A percentile compares a stretch with the other conserved stretches of the same genome.
Conservation (phyloP, 129 eudicot species). For the Tanacetum coccineum region DNA sequence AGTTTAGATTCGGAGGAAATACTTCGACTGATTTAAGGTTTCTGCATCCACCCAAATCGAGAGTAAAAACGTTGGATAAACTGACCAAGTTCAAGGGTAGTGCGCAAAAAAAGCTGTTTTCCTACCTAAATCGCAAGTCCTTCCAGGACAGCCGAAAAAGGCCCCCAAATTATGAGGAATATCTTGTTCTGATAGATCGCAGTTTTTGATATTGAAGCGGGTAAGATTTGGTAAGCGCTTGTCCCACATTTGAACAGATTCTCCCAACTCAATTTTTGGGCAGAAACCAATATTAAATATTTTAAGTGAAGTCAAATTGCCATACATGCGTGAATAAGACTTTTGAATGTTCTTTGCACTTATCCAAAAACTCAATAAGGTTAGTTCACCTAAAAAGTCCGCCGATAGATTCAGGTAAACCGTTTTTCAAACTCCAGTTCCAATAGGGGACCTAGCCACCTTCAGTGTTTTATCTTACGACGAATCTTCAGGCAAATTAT, state of each 20-base stretch:
- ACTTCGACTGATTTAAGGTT: constrained; percentile 11
- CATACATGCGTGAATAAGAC: constrained; percentile 7
- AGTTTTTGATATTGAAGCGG: constrained; percentile 16
- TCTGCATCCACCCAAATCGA: constrained; percentile 19
- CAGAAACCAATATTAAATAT: constrained; percentile 14
- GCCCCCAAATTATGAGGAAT: constrained; percentile 17
- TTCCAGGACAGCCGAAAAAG: not conserved
- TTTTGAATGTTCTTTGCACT: constrained; percentile 9
- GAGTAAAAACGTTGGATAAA: constrained; percentile 9
- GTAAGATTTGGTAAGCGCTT: constrained; percentile 6
- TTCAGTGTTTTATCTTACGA: constrained; percentile 13
- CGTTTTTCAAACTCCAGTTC: not conserved
- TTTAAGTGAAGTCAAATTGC: constrained; percentile 12
- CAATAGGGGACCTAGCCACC: constrained; percentile 7
- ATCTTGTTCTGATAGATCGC: constrained; percentile 12
- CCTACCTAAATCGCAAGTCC: not conserved
- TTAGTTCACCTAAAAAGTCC: constrained; percentile 17
- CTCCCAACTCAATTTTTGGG: constrained; percentile 10
- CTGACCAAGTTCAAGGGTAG: constrained; percentile 22
- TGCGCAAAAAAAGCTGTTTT: constrained; percentile 16
- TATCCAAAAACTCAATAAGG: constrained; percentile 12
- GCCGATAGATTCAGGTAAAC: constrained; percentile 17
- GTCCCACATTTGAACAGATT: constrained; percentile 23
- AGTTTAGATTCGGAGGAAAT: constrained; percentile 26
- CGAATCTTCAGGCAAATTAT: constrained; percentile 22